Percentiles rank a stretch among this genome's conserved stretches.
phyloP scores from a whole-genome alignment of 495 filamentous ascomycete species.

The Apodospora peruviana region DNA sequence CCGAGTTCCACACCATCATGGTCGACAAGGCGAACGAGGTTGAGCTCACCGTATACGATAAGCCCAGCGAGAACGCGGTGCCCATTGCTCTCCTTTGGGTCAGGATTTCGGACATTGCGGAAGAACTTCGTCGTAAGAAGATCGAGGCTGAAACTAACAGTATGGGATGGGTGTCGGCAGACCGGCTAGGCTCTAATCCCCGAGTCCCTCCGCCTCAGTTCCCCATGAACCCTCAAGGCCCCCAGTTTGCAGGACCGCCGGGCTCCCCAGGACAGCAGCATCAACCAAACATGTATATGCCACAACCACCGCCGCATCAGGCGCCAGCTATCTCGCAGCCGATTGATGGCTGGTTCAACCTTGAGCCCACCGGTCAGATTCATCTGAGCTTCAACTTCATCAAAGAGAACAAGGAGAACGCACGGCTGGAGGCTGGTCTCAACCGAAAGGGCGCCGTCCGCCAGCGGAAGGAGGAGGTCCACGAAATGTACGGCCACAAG shows the following conservation, averaged over 20 bases:
- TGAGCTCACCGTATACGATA: conserved; percentile 96
- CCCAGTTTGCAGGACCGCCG: conserved; percentile 38
- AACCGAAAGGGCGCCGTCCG: conserved; percentile 94
- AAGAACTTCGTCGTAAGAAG: conserved; percentile 95
- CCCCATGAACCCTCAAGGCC: conserved; percentile 44
- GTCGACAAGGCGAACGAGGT: conserved; percentile 99
- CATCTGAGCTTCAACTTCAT: conserved; percentile 78
- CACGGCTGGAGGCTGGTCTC: conserved; percentile 61
- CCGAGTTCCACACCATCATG: conserved; percentile 82
- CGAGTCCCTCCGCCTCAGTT: conserved; percentile 45
- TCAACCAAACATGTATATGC: conserved; percentile 10
- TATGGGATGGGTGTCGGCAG: conserved; percentile 93
- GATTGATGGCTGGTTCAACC: conserved; percentile 93
- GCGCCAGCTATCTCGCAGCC: conserved; percentile 49
- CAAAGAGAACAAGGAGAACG: conserved; percentile 50
- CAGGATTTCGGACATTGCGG: conserved; percentile 91
- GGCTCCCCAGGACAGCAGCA: conserved; percentile 23
- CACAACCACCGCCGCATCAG: conserved; percentile 25
- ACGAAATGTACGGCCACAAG: conserved; percentile 98
- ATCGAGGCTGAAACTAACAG: conserved; percentile 89
- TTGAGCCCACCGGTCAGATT: conserved; percentile 90
- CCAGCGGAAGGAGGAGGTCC: conserved; percentile 92
- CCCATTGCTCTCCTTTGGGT: conserved; percentile 97
- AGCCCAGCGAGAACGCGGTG: conserved; percentile 78
- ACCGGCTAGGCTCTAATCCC: conserved; percentile 69